Percentiles rank a stretch among this genome's conserved stretches.
phyloP scores from a whole-genome alignment of 345 rosid genomes.

The Gynandropsis gynandra region DNA sequence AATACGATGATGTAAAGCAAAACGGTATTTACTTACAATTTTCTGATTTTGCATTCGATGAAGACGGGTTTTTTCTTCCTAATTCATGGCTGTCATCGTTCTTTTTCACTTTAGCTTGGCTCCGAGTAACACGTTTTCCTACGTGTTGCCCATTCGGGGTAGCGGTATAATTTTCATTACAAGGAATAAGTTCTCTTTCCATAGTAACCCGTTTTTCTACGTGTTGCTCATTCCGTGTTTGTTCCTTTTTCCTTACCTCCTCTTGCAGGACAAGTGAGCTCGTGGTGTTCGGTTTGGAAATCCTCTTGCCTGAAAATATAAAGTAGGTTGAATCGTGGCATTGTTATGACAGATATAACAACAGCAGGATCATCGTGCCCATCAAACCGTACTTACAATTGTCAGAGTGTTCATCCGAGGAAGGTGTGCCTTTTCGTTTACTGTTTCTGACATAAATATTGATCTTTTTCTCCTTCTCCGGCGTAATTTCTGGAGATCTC shows the following conservation, averaged over 20 bases:
- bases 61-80: neutral
- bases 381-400: constrained; percentile 12
- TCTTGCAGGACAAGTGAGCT: constrained; percentile 10
- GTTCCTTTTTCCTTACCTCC: constrained; percentile 10
- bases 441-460: constrained; percentile 5
- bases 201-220: neutral
- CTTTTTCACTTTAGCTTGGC: constrained; percentile 24
- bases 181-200: neutral
- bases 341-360: neutral
- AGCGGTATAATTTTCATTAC: neutral
- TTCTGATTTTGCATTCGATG: constrained; percentile 12
- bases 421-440: constrained; percentile 15
- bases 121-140: constrained; percentile 24
- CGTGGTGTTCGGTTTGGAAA: constrained; percentile 3
- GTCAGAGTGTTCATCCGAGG: constrained; percentile 19
- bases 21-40: constrained; percentile 9
- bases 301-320: constrained; percentile 17
- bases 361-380: neutral
- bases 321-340: constrained; percentile 1
- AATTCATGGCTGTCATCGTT: constrained; percentile 5
- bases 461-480: constrained; percentile 12
- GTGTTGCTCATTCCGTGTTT: neutral
- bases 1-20: neutral
- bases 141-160: neutral
- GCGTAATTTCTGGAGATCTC: constrained; percentile 10